Base-by-base conservation (phyloP, 2,329 filamentous ascomycete species). In the Fusarium sp. region DNA sequence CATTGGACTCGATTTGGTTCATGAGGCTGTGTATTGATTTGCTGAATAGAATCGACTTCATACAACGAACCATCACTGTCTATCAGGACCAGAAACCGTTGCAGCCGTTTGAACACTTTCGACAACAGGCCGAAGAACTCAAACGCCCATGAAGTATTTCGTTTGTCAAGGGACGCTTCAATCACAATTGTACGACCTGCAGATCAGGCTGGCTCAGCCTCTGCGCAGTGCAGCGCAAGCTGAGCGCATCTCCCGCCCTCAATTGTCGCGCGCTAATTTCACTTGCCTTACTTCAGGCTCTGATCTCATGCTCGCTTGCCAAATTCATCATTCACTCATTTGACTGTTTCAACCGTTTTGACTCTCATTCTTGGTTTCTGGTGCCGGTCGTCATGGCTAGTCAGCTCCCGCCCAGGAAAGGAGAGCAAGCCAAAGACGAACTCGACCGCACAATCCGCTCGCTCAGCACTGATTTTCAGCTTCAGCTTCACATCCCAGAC, bases 401-500 rank as follows among this genome's bases (percentile, higher is more conserved):
- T 18, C 50, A 33, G 36, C 22, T 53, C 24, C 55, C 58, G 0
- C 9, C 41, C 6, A 67, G 58, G 31, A 68, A 62, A 55, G 55
- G 24, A 50, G 35, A 39, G 24, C 59, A 68, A 36, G 71, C 58
- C 8, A 68, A 62, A 35, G 74, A 77, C 16, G 72, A 72, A 45
- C 72, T 81, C 20, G 56, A 75, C 33, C 69, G 72, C 35, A 74
- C 66, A 16, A 76, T 81, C 26, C 64, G 72, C 30, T 73, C 73
- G 1, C 69, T 81, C 30, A 81, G 78, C 51, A 62, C 61, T 33
- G 71, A 76, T 38, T 81, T 77, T 53, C 65, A 64, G 15, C 71
- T 81, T 7, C 61, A 70, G 20, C 75, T 81, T 20, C 47, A 61
- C 24, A 64, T 72, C 24, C 76, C 76, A 7, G 75, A 78, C 57